Evolutionary conservation across 805 yeast species (phyloP), one percentile per base, ranked within the genome.

Genomic region (Isabelozyma rhagii): DNA sequence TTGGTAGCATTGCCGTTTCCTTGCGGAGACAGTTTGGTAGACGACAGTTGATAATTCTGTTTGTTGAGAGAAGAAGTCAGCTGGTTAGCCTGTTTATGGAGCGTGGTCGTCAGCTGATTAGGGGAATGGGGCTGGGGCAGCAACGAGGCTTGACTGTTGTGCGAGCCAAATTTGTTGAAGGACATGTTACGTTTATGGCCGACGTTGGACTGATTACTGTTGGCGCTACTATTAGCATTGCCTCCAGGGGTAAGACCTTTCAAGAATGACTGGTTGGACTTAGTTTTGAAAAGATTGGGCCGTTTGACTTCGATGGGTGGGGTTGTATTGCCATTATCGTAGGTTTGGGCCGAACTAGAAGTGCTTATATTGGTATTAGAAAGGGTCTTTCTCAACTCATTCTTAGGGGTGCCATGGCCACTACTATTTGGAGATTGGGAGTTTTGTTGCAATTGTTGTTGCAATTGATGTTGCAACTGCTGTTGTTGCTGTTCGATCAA

Each of bases 361-460:
- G 2, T 63, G 49, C 47, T 66, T 66, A 39, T 67, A 61, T 13
- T 76, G 71, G 57, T 72, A 73, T 50, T 28, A 2, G 55, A 53
- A 3, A 46, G 43, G 5, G 54, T 41, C 21, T 49, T 47, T 18
- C 48, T 51, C 39, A 53, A 46, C 43, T 53, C 55, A 41, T 53
- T 73, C 72, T 27, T 52, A 2, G 57, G 55, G 13, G 54, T 50
- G 18, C 28, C 14, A 10, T 15, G 15, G 9, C 18, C 18, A 39
- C 18, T 14, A 9, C 14, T 28, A 15, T n/a, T 14, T 11, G 39
- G 39, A n/a, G 29, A 17, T 13, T 31, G 15, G 15, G 38, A 25
- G n/a, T 41, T 21, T 14, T 14, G 41, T 10, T 39, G 41, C 21
- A 8, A 14, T 10, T 39, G 41, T 9, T 14, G 41, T 27, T 18